Base-by-base conservation (phyloP, 1,284 basidiomycete species). In the Moniliophthora roreri region DNA sequence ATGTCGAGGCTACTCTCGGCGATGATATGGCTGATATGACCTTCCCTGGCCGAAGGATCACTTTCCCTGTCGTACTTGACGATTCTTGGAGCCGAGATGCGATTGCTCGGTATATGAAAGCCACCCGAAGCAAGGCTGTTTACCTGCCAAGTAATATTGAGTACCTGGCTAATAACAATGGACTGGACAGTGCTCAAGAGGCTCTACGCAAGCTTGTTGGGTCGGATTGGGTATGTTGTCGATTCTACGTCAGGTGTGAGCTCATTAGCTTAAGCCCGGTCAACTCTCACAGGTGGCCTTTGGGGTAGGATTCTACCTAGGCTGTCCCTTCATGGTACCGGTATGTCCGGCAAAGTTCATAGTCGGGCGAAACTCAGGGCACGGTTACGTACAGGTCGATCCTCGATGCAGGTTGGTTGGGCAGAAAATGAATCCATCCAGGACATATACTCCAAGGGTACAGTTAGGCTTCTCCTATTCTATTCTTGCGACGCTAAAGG, bases 121-220 rank as follows among this genome's bases (percentile, higher is more conserved):
- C 78, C 0, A 77, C 72, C 0, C 69, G 86, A 11, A 71, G 77
- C 49, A 78, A 77, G 49, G 85, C 87, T 0, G 80, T 81, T 1
- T 89, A 89, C 62, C 68, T 90, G 0, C 87, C 85, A 0, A 83
- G 80, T 63, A 89, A 89, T 60, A 67, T 85, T 39, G 79, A 84
- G 40, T 89, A 89, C 59, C 73, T 89, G 1, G 84, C 85, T 0
- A 71, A 68, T 41, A 85, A 85, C 38, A 89, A 87, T 58, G 85
- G 85, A 0, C 65, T 87, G 9, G 62, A 69, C 6, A 75, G 74
- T 13, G 53, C 65, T 3, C 60, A 66, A 20, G 79, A 80, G 42
- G 80, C 76, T 0, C 57, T 84, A 45, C 60, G 66, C 37, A 70
- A 76, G 56, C 63, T 85, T 13, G 66, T 79, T 5, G 63, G 63